Percentiles rank a stretch among this genome's conserved stretches.
Conservation (phyloP, 2,329 filamentous ascomycete species). For the Paracamarosporium sp. region DNA sequence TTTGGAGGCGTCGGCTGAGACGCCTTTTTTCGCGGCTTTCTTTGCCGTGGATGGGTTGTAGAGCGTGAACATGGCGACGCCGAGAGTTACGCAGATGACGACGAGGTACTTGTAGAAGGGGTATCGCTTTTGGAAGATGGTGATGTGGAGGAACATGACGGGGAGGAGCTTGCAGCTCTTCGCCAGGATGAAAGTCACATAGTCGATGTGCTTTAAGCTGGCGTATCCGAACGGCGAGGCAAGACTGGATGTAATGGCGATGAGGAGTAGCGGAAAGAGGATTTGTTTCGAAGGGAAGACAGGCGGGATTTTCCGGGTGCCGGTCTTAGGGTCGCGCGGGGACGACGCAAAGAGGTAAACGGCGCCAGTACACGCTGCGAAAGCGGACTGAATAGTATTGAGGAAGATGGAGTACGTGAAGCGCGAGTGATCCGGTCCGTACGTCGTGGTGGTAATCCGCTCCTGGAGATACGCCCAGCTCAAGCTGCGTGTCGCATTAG, state of each 20-base stretch:
- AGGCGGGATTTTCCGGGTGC: constrained; percentile 49
- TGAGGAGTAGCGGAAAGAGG: constrained; percentile 78
- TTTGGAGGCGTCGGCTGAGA: constrained; percentile 68
- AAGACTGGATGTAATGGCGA: constrained; percentile 85
- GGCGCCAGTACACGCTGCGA: constrained; percentile 82
- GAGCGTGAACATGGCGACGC: constrained; percentile 93
- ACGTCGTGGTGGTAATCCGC: constrained; percentile 91
- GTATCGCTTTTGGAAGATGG: constrained; percentile 86
- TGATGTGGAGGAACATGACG: constrained; percentile 96
- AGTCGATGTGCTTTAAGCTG: constrained; percentile 90
- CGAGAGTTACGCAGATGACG: constrained; percentile 86
- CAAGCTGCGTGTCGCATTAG: constrained; percentile 59
- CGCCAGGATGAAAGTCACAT: constrained; percentile 95
- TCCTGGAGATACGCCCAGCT: constrained; percentile 98
- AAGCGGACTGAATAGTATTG: constrained; percentile 92
- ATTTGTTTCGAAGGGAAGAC: constrained; percentile 82
- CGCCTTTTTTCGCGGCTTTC: constrained; percentile 51
- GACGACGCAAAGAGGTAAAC: constrained; percentile 75
- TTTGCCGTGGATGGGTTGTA: constrained; percentile 65
- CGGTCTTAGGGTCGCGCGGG: constrained; percentile 54
- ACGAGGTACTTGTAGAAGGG: constrained; percentile 97
- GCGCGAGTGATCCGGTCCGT: constrained; percentile 68
- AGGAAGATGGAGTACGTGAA: constrained; percentile 96
- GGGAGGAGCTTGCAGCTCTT: constrained; percentile 99
- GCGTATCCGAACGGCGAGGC: constrained; percentile 97